phyloP scores from a whole-genome alignment of 371 early-diverging fungal genomes.

The Actinomortierella ambigua region DNA sequence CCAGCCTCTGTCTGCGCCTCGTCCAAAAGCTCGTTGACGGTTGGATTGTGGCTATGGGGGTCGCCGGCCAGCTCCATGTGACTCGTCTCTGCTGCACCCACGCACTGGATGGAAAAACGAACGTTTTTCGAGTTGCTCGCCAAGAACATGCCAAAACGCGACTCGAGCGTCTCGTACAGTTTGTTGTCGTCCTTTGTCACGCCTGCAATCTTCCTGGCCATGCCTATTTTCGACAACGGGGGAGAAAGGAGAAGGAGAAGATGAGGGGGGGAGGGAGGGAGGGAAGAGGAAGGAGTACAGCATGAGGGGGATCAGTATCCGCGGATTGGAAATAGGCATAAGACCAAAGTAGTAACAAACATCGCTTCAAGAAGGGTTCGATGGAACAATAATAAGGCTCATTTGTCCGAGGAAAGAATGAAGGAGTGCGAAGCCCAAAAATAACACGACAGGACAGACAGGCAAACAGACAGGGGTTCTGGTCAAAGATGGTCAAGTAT shows the following conservation, averaged over 20 bases:
- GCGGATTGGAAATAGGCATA: too few species aligned
- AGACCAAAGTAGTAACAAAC: too few species aligned
- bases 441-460: background rate
- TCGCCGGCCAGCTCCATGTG: slow-evolving; percentile 46
- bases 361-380: too few species aligned
- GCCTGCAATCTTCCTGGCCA: slow-evolving; percentile 48
- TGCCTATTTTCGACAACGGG: slow-evolving; percentile 28
- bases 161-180: slow-evolving; percentile 42
- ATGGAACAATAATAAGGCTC: too few species aligned
- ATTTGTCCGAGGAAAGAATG: too few species aligned
- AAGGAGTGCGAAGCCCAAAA: background rate
- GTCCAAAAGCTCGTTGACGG: slow-evolving; percentile 18
- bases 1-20: slow-evolving; percentile 18
- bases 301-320: too few species aligned
- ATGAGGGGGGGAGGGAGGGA: background rate
- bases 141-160: slow-evolving; percentile 50
- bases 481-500: too few species aligned
- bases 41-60: slow-evolving; percentile 17
- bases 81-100: slow-evolving; percentile 20
- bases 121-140: slow-evolving; percentile 38
- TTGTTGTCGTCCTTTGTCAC: slow-evolving; percentile 43
- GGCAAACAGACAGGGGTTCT: background rate
- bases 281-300: background rate
- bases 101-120: slow-evolving; percentile 30
- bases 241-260: too few species aligned